Conservation (phyloP, 331 rosid genomes). For the Rosa hybrid region DNA sequence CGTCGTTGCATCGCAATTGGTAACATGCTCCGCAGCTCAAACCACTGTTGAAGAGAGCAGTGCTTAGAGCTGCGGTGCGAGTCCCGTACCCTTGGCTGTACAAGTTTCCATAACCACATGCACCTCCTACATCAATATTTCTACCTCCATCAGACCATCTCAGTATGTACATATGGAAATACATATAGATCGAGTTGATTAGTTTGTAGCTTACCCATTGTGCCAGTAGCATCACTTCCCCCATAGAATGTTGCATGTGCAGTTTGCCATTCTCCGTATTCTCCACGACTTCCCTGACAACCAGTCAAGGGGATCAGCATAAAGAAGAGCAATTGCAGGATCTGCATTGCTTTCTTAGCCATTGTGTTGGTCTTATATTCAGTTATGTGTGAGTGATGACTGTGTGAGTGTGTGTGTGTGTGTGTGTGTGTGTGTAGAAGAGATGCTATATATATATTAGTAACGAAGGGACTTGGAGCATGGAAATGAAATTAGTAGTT, state of each 20-base stretch:
- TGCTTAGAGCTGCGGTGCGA: constrained; percentile 45
- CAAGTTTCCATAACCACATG: constrained; percentile 56
- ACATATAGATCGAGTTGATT: background rate
- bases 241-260: constrained; percentile 64
- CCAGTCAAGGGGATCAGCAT: constrained; percentile 1
- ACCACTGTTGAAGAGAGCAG: constrained; percentile 40
- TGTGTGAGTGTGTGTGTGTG: too few species aligned
- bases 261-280: constrained; percentile 30
- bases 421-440: background rate
- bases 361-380: background rate
- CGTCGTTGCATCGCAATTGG: constrained; percentile 36
- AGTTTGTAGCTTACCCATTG: constrained; percentile 38
- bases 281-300: background rate
- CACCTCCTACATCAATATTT: constrained; percentile 41
- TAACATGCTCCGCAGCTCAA: constrained; percentile 50
- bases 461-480: background rate
- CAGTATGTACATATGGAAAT: background rate
- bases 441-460: background rate
- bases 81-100: constrained; percentile 47
- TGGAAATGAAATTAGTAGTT: constrained; percentile 11
- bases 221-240: constrained; percentile 42
- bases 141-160: background rate
- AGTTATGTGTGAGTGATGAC: background rate
- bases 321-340: constrained; percentile 15
- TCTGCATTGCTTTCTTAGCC: constrained; percentile 18